phyloP scores from a whole-genome alignment of 208 protist genomes.

The Acanthamoeba triangularis region DNA sequence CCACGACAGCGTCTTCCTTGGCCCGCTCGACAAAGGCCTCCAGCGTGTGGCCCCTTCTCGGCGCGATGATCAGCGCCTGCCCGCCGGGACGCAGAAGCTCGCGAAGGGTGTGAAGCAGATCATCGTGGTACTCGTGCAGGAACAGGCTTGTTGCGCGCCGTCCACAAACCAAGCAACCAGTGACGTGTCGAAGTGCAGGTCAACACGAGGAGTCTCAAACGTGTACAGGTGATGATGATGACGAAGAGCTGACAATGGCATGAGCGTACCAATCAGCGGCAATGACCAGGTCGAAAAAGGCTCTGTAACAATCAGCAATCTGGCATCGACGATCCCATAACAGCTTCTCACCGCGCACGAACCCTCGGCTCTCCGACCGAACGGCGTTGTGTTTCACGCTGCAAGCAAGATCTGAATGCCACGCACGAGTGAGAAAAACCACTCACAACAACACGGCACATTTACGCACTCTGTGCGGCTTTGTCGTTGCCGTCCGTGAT shows the following conservation, averaged over 20 bases:
- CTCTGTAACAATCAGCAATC: not conserved
- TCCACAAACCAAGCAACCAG: not conserved
- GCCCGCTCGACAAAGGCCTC: not conserved
- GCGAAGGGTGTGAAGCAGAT: not conserved
- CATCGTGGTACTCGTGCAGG: conserved; percentile 34
- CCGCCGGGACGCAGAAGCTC: conserved; percentile 33
- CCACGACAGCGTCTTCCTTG: not conserved
- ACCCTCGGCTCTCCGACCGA: not conserved
- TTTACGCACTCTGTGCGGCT: not conserved
- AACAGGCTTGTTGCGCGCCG: not conserved
- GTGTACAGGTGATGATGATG: not conserved
- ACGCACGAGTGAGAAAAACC: not conserved
- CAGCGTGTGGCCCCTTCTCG: not conserved
- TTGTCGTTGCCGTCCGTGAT: conserved; percentile 60
- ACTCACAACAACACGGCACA: not conserved
- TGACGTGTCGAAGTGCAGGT: too few relatives aligned
- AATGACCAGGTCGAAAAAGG: not conserved
- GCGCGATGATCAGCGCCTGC: not conserved
- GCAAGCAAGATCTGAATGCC: not conserved
- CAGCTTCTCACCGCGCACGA: conserved; percentile 43
- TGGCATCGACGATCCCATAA: not conserved
- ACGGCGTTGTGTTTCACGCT: not conserved
- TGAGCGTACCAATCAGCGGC: conserved; percentile 55
- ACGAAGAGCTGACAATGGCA: too few relatives aligned
- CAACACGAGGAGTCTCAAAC: too few relatives aligned